Evolutionary conservation across 2,329 filamentous ascomycete species (phyloP), one percentile per base, ranked within the genome.

Genomic region (Pseudocercospora vitis): DNA sequence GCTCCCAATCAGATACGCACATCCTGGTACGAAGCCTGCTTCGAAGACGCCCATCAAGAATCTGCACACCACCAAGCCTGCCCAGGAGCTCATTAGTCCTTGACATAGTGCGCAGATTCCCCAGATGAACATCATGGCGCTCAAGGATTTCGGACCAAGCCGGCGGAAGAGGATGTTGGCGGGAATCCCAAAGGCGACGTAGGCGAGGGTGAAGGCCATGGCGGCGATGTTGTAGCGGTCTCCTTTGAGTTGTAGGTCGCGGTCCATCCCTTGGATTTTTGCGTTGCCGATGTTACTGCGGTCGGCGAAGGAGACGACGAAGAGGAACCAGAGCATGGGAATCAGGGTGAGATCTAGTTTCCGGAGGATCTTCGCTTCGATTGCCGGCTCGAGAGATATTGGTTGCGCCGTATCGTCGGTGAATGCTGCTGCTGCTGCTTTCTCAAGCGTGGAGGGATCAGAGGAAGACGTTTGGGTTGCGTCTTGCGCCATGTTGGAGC

Each of bases 81-180:
- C 66, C 18, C 63, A 66, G 12, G 58, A 68, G 14, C 64, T 64
- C 7, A 68, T 64, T 3, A 71, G 56, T 11, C 69, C 68, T 60
- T 73, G 68, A 5, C 64, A 53, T 7, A 75, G 59, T 2, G 71
- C 73, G 11, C 57, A 55, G n/a, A 71, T 59, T 11, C 73, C 72
- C 70, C 71, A 74, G 16, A 71, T 55, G 16, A 71, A 54, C 70
- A 74, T 73, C 52, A 74, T 73, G 1, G 61, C 46, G 7, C 60
- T 62, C 14, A 74, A 58, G 63, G 68, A 69, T 21, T 64, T 68
- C 2, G 72, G 71, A 2, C 64, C 65, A 1, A 72, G 37, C 29
- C 62, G 67, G 52, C 71, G 70, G 56, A 72, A 69, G 1, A 14
- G 7, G 12, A 68, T 60, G 58, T 68, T 69, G 45, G 57, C 58